Percentiles rank a stretch among this genome's conserved stretches.
phyloP scores from a whole-genome alignment of 495 filamentous ascomycete species.

The Aspergillus nanangensis region DNA sequence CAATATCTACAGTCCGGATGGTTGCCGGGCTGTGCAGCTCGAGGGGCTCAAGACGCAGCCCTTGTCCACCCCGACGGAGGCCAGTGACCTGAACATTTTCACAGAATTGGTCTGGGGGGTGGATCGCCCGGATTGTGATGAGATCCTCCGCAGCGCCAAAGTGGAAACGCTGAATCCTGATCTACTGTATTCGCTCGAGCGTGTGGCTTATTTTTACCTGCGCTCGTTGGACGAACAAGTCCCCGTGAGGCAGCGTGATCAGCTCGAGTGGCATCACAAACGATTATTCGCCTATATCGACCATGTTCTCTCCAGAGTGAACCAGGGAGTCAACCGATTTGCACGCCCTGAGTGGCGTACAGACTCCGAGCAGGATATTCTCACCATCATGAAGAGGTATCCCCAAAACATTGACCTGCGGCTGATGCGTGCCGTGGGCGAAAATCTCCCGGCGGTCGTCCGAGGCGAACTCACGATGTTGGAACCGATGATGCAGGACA shows the following conservation, averaged over 20 bases:
- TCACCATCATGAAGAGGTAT: too few relatives aligned
- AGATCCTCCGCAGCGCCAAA: background rate
- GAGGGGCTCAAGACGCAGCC: background rate
- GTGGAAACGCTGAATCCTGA: background rate
- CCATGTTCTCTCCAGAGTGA: background rate
- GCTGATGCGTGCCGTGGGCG: constrained; percentile 21
- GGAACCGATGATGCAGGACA: constrained; percentile 33
- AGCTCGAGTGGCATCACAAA: background rate
- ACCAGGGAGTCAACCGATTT: background rate
- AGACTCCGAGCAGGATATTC: background rate
- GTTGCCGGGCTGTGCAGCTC: background rate
- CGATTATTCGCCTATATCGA: background rate
- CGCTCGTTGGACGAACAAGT: background rate
- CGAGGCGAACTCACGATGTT: constrained; percentile 32
- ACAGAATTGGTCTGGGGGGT: background rate
- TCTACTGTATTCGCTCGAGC: background rate
- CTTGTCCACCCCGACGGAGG: too few relatives aligned
- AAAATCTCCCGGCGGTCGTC: constrained; percentile 32
- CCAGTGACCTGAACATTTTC: background rate
- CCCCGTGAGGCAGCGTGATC: background rate
- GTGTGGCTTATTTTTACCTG: background rate
- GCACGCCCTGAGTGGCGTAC: background rate
- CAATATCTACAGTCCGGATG: background rate
- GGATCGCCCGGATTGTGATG: background rate
- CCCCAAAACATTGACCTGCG: constrained; percentile 14